These are phyloP conservation scores for Caloboletus firmus DNA, from an alignment of 1,284 basidiomycete species.

Conservation along the genomic window DNA sequence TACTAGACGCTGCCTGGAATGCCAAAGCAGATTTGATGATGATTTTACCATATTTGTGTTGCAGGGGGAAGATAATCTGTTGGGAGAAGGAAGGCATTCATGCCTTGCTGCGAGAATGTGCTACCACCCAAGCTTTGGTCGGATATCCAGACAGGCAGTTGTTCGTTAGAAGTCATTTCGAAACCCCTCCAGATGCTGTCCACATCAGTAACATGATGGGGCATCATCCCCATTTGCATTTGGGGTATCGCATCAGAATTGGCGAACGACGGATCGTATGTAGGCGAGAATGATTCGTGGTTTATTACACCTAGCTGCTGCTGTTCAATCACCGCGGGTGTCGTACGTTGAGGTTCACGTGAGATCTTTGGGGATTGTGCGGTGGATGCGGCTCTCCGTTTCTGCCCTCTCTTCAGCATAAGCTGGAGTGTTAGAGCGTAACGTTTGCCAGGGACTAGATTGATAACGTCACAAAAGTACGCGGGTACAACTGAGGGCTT, in stretches of 20 bases:
- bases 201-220: conserved; percentile 50
- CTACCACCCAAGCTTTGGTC: conserved; percentile 75
- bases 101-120: conserved; percentile 73
- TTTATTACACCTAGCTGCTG: conserved; percentile 21
- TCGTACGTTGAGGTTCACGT: conserved; percentile 47
- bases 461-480: conserved; percentile 12
- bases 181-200: conserved; percentile 75
- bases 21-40: not conserved
- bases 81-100: conserved; percentile 80
- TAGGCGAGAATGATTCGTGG: conserved; percentile 37
- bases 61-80: conserved; percentile 66
- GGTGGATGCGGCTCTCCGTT: conserved; percentile 55
- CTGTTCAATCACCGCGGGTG: conserved; percentile 40
- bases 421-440: conserved; percentile 86
- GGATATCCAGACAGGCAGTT: conserved; percentile 79
- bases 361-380: conserved; percentile 59
- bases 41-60: conserved; percentile 66
- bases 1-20: conserved; percentile 16
- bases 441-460: conserved; percentile 80
- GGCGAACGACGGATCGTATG: conserved; percentile 44
- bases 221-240: conserved; percentile 33
- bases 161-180: conserved; percentile 66
- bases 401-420: conserved; percentile 80
- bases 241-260: conserved; percentile 45
- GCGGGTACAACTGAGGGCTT: conserved; percentile 26